These are phyloP conservation scores for Taxillus chinensis DNA, from an alignment of 164 flowering plant genomes.

Conservation along the genomic window DNA sequence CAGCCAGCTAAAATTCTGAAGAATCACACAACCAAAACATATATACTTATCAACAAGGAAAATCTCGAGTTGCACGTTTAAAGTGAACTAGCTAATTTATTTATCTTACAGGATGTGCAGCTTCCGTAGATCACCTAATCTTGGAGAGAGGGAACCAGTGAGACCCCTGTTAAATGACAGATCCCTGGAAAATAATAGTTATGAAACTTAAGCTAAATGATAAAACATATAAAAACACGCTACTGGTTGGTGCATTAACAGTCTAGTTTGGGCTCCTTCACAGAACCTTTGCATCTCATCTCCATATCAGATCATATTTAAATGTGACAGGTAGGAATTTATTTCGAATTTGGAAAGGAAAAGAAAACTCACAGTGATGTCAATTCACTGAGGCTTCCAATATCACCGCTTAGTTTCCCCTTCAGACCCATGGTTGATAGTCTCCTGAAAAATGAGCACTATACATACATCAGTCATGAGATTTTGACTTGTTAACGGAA, in stretches of 20 bases:
- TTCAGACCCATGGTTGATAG: constrained; percentile 65
- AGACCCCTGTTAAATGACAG: constrained; percentile 67
- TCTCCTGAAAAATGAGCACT: constrained; percentile 35
- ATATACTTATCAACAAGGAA: not conserved
- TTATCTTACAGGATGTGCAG: constrained; percentile 59
- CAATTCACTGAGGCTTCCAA: constrained; percentile 64
- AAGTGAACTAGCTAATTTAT: not conserved
- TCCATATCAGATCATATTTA: too few species aligned
- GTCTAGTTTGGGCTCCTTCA: not conserved
- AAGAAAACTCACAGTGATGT: constrained; percentile 53
- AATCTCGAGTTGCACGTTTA: not conserved
- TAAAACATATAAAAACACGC: not conserved
- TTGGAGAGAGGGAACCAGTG: constrained; percentile 58
- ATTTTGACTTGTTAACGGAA: too few species aligned
- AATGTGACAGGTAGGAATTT: too few species aligned
- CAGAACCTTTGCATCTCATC: too few species aligned
- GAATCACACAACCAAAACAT: not conserved
- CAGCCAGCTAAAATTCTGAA: constrained; percentile 79
- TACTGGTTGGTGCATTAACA: not conserved
- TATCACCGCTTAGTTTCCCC: constrained; percentile 65
- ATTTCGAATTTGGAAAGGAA: not conserved
- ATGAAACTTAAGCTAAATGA: not conserved
- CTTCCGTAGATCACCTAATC: constrained; percentile 50
- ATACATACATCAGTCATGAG: not conserved
- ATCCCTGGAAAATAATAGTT: constrained; percentile 41